phyloP scores from a whole-genome alignment of 805 yeast species.

The Candida multigemmis region DNA sequence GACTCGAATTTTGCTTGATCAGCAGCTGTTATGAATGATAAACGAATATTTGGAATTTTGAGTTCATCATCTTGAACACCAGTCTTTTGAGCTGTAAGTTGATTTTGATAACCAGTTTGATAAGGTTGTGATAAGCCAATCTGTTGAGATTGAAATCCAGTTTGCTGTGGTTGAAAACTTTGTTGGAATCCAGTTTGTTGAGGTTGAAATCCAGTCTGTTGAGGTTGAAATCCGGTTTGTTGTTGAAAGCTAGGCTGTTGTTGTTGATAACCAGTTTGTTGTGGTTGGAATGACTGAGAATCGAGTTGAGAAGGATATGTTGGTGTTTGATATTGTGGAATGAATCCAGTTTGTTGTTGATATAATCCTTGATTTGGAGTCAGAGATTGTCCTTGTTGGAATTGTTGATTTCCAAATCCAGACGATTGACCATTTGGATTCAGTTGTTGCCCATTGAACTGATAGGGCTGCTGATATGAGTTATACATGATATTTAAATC shows the following conservation, averaged over 20 bases:
- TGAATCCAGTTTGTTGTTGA: slow-evolving; percentile 3
- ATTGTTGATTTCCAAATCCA: too few relatives aligned
- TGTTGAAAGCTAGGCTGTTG: slow-evolving; percentile 12
- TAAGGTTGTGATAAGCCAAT: slow-evolving; percentile 14
- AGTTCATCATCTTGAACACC: slow-evolving; percentile 49
- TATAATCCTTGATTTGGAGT: background rate
- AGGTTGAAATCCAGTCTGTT: slow-evolving; percentile 11
- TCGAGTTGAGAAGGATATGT: too few relatives aligned
- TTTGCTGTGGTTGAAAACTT: slow-evolving; percentile 14
- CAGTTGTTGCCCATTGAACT: slow-evolving; percentile 19
- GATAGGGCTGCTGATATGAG: slow-evolving; percentile 32
- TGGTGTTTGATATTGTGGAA: slow-evolving; percentile 13
- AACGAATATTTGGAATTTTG: slow-evolving; percentile 66
- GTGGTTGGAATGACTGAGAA: slow-evolving; percentile 10
- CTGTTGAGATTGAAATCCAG: slow-evolving; percentile 16
- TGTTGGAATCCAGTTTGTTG: slow-evolving; percentile 12
- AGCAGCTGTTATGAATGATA: slow-evolving; percentile 74
- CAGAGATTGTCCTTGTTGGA: slow-evolving; percentile 2
- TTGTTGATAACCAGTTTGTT: slow-evolving; percentile 9
- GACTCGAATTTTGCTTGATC: slow-evolving; percentile 86
- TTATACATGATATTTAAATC: slow-evolving; percentile 26
- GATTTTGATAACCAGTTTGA: slow-evolving; percentile 26
- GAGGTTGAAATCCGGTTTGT: slow-evolving; percentile 18
- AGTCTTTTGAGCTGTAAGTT: too few relatives aligned
- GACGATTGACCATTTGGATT: slow-evolving; percentile 19